These are phyloP conservation scores for Trichoderma semiorbis DNA, from an alignment of 2,329 filamentous ascomycete genomes.

Conservation along the genomic window DNA sequence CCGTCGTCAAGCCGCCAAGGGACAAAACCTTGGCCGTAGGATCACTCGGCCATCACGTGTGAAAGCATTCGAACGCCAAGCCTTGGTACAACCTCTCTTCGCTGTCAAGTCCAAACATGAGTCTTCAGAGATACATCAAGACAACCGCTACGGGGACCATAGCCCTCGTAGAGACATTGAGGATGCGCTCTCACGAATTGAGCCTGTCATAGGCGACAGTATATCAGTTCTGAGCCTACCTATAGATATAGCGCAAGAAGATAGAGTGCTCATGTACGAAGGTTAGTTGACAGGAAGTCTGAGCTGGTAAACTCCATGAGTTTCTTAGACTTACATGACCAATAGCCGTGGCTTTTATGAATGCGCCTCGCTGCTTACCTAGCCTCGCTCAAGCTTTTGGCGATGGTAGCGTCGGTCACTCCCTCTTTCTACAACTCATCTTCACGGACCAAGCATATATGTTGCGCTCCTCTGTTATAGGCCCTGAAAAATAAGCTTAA, in stretches of 20 bases:
- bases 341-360: background rate
- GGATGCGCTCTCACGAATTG: background rate
- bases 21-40: background rate
- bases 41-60: background rate
- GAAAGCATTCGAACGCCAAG: background rate
- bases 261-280: background rate
- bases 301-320: background rate
- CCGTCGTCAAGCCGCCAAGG: background rate
- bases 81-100: background rate
- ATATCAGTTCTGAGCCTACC: background rate
- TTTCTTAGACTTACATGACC: background rate
- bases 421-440: background rate
- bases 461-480: background rate
- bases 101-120: background rate
- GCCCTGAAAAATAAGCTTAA: background rate
- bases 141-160: background rate
- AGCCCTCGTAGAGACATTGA: background rate
- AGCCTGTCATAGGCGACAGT: background rate
- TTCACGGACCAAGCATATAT: conserved; percentile 1
- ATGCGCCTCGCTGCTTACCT: background rate
- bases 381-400: background rate
- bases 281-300: background rate
- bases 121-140: background rate
- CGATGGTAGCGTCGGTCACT: background rate
- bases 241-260: background rate